These are phyloP conservation scores for Diaporthe batatas DNA, from an alignment of 2,329 filamentous ascomycete genomes.

Conservation along the genomic window DNA sequence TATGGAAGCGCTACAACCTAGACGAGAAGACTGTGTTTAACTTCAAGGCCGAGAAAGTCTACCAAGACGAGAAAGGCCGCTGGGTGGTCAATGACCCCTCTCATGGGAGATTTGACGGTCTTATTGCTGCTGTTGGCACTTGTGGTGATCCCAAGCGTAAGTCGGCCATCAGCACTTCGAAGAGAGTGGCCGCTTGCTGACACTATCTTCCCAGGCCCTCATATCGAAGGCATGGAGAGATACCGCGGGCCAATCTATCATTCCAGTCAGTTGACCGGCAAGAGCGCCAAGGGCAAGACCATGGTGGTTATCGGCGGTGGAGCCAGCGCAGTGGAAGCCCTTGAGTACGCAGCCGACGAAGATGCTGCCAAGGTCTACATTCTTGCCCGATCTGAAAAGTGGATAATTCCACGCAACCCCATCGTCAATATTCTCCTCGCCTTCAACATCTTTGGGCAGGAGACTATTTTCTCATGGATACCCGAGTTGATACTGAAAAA, in stretches of 20 bases:
- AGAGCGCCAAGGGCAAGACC: slow-evolving; percentile 79
- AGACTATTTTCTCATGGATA: slow-evolving; percentile 81
- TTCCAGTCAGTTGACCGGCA: slow-evolving; percentile 79
- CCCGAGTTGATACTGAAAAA: slow-evolving; percentile 81
- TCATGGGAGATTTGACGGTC: slow-evolving; percentile 81
- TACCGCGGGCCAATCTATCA: slow-evolving; percentile 82
- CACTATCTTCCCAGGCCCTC: slow-evolving; percentile 69
- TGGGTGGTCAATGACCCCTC: slow-evolving; percentile 84
- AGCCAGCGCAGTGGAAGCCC: slow-evolving; percentile 83
- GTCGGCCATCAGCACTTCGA: neutral
- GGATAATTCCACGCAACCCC: slow-evolving; percentile 87
- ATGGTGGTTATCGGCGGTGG: slow-evolving; percentile 84
- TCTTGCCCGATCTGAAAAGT: slow-evolving; percentile 83
- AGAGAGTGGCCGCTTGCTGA: neutral
- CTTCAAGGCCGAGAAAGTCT: slow-evolving; percentile 76
- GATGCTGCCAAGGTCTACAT: slow-evolving; percentile 78
- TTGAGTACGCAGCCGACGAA: slow-evolving; percentile 80
- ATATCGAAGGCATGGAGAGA: slow-evolving; percentile 76
- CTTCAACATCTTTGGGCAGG: slow-evolving; percentile 83
- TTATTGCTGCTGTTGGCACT: slow-evolving; percentile 83
- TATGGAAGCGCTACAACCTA: slow-evolving; percentile 83
- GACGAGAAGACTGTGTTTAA: slow-evolving; percentile 80
- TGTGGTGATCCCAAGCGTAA: slow-evolving; percentile 73
- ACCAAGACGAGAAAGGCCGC: slow-evolving; percentile 74
- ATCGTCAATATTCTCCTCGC: slow-evolving; percentile 80